Base-by-base conservation (phyloP, 2,329 filamentous ascomycete genomes). In the Xylariaceae sp. region DNA sequence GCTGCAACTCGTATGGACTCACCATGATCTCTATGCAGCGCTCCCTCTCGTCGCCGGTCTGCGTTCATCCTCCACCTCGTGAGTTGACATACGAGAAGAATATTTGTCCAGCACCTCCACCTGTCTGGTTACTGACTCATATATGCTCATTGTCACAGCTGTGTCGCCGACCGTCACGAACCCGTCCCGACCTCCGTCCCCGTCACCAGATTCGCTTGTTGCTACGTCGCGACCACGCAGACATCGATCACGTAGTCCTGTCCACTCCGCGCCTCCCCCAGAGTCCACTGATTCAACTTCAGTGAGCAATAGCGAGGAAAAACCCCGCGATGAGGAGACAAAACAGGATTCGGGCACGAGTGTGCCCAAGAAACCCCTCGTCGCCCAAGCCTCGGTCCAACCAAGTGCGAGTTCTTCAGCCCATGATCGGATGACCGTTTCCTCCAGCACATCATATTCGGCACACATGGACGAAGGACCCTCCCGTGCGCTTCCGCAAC, bases 1-100 rank as follows among this genome's bases (percentile, higher is more conserved):
- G 67, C 56, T 60, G 53, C 52, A 53, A 61, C 61, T 66, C 70
- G 67, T 67, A 79, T 78, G 76, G 74, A 71, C 71, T 72, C 77
- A 80, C 70, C 72, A 83, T 84, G 79, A 80, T 81, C 70, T 80
- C 81, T 72, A 83, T 84, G 81, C 80, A 84, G 73, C 80, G 80
- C 65, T 84, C 82, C 60, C 75, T 81, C 59, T 86, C 84, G 62
- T 85, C 84, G 71, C 81, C 83, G 64, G 82, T 83, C 72, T 79
- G 79, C 73, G 76, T 79, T 62, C 77, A 79, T 66, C 75, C 80
- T 62, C 80, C 81, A 72, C 75, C 79, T 67, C 78, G 84, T 87
- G 85, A 70, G 84, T 86, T 61, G 54, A 42, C 58, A 43, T 40
- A 41, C 50, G 37, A 23, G 24, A 20, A 23, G 35, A 37, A 29